phyloP scores from a whole-genome alignment of 768 basidiomycete genomes.

The Rhizopogon rudus region DNA sequence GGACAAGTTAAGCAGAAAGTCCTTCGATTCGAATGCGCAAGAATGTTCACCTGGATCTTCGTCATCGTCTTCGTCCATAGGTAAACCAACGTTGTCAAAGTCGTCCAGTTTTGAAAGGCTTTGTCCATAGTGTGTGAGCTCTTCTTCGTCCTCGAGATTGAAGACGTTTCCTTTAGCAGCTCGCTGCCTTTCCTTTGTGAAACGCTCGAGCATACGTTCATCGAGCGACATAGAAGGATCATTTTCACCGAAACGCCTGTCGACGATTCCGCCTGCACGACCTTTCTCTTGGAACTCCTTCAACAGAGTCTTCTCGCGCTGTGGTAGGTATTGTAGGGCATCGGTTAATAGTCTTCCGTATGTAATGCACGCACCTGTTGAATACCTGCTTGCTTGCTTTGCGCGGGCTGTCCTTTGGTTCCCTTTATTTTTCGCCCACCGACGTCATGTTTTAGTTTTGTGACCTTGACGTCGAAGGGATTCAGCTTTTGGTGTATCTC shows the following conservation, averaged over 20 bases:
- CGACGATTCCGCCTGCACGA: slow-evolving; percentile 84
- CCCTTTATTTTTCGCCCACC: slow-evolving; percentile 87
- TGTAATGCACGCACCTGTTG: slow-evolving; percentile 59
- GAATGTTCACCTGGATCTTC: slow-evolving; percentile 38
- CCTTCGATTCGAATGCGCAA: background rate
- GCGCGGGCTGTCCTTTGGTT: slow-evolving; percentile 74
- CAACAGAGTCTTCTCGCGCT: slow-evolving; percentile 85
- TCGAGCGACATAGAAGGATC: slow-evolving; percentile 90
- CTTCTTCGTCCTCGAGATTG: slow-evolving; percentile 89
- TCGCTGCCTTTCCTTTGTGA: slow-evolving; percentile 85
- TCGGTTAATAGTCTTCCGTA: too few relatives aligned
- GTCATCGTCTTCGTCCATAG: slow-evolving; percentile 49
- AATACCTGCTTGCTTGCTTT: slow-evolving; percentile 86
- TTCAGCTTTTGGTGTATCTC: slow-evolving; percentile 86
- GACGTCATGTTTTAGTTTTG: slow-evolving; percentile 89
- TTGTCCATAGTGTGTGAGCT: slow-evolving; percentile 89
- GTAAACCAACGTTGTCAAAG: slow-evolving; percentile 62
- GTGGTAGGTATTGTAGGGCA: slow-evolving; percentile 3
- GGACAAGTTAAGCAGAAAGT: slow-evolving; percentile 1
- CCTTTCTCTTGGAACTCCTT: slow-evolving; percentile 83
- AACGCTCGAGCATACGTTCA: slow-evolving; percentile 95
- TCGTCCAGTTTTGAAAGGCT: slow-evolving; percentile 82
- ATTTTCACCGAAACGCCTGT: slow-evolving; percentile 95
- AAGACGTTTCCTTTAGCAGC: slow-evolving; percentile 72
- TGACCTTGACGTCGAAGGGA: slow-evolving; percentile 92